These are phyloP conservation scores for Vanrija humicola DNA, from an alignment of 1,284 basidiomycete genomes.

Conservation along the genomic window DNA sequence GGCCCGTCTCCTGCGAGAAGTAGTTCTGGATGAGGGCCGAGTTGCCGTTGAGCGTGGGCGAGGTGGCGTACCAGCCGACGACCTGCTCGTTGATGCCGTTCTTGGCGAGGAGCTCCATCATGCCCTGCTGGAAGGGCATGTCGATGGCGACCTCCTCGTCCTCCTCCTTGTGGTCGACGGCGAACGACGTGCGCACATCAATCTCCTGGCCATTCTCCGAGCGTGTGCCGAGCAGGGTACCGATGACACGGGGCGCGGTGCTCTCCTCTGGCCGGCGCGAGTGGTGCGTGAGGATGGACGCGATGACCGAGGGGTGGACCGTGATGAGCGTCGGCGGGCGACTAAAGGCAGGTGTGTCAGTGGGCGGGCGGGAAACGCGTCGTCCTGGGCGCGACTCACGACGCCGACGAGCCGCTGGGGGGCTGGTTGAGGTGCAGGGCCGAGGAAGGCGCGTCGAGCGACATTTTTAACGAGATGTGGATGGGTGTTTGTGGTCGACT, in stretches of 20 bases:
- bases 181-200: constrained; percentile 77
- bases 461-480: constrained; percentile 30
- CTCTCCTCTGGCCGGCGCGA: constrained; percentile 71
- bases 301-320: constrained; percentile 87
- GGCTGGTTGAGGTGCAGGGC: constrained; percentile 48
- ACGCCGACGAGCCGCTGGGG: constrained; percentile 36
- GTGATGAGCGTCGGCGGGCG: constrained; percentile 71
- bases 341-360: constrained; percentile 14
- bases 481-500: constrained; percentile 3
- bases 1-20: constrained; percentile 86
- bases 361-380: background rate
- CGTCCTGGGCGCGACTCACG: constrained; percentile 17
- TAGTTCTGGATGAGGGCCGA: constrained; percentile 98
- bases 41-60: constrained; percentile 86
- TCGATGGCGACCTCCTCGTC: constrained; percentile 90
- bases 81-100: constrained; percentile 48
- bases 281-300: constrained; percentile 96
- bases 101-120: constrained; percentile 72
- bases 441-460: constrained; percentile 44
- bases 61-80: constrained; percentile 69
- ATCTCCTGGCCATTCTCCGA: constrained; percentile 61
- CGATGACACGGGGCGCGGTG: constrained; percentile 69
- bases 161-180: constrained; percentile 86
- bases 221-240: constrained; percentile 86
- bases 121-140: constrained; percentile 90